phyloP scores from a whole-genome alignment of 2,329 filamentous ascomycete genomes.

The Sphaerulina vaccinii region DNA sequence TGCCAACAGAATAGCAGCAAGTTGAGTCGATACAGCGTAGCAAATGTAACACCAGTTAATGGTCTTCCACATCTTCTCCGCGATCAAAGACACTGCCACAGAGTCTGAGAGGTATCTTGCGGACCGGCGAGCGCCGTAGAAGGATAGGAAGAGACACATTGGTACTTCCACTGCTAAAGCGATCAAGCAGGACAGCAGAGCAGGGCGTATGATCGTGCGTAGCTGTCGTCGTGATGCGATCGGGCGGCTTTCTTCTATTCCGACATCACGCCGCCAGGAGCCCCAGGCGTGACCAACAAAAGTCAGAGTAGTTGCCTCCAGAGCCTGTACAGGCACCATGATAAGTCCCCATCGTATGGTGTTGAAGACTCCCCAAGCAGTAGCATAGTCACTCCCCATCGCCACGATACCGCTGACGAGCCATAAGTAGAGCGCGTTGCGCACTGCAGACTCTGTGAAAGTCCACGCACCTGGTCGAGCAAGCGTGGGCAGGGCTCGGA shows the following conservation, averaged over 20 bases:
- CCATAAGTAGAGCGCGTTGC: slow-evolving; percentile 71
- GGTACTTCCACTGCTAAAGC: slow-evolving; percentile 61
- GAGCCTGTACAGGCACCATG: slow-evolving; percentile 68
- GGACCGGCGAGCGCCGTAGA: slow-evolving; percentile 58
- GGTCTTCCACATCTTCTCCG: slow-evolving; percentile 63
- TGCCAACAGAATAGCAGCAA: slow-evolving; percentile 64
- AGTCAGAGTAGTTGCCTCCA: slow-evolving; percentile 63
- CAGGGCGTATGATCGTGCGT: slow-evolving; percentile 50
- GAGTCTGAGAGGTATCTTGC: slow-evolving; percentile 62
- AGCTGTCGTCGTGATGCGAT: slow-evolving; percentile 22
- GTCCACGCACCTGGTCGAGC: slow-evolving; percentile 58
- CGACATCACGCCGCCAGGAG: slow-evolving; percentile 43
- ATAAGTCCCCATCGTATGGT: slow-evolving; percentile 72
- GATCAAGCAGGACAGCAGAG: slow-evolving; percentile 53
- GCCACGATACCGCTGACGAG: slow-evolving; percentile 63
- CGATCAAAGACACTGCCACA: slow-evolving; percentile 58
- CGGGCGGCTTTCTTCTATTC: slow-evolving; percentile 26
- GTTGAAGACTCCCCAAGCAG: slow-evolving; percentile 71
- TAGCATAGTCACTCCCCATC: slow-evolving; percentile 64
- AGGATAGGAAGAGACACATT: slow-evolving; percentile 61
- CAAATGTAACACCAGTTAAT: slow-evolving; percentile 65
- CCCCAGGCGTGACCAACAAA: slow-evolving; percentile 70
- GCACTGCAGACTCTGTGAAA: slow-evolving; percentile 63
- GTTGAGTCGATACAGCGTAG: slow-evolving; percentile 64
- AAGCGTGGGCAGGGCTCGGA: slow-evolving; percentile 52